Evolutionary conservation across 768 basidiomycete species (phyloP).

Genomic region (Suillus plorans): DNA sequence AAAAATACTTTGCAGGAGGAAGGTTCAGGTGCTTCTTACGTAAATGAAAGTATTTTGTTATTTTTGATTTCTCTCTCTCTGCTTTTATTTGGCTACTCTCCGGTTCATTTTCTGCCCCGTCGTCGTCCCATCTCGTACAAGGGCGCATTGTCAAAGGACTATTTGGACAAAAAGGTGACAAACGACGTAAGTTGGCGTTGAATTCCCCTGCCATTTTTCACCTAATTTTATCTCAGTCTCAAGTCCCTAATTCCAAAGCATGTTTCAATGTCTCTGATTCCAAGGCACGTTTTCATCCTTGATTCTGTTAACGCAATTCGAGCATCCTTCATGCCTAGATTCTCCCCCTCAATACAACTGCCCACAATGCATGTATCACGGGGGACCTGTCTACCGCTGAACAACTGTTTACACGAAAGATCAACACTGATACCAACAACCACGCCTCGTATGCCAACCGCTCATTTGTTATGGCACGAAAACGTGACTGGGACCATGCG

Average conservation of each 20-base stretch:
- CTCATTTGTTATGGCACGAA: neutral
- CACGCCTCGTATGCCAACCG: neutral
- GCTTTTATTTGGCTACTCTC: neutral
- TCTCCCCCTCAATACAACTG: rapidly evolving
- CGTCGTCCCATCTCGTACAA: neutral
- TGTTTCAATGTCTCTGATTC: neutral
- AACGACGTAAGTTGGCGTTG: neutral
- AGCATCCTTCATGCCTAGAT: neutral
- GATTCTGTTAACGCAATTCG: neutral
- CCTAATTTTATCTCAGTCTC: neutral
- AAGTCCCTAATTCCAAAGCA: neutral
- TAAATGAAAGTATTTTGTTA: neutral
- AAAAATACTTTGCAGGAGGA: neutral
- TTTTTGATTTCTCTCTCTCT: neutral
- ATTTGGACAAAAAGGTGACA: neutral
- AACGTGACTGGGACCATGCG: neutral
- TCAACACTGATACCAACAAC: neutral
- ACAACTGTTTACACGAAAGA: neutral
- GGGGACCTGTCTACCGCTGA: neutral
- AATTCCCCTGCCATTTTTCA: neutral
- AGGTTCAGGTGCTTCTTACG: neutral
- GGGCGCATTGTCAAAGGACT: neutral
- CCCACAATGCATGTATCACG: neutral
- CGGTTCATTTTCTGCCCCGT: neutral
- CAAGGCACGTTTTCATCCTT: neutral